A percentile compares a stretch with the other conserved stretches of the same genome.
These are phyloP conservation scores for Wickerhamiella siamensis DNA, from an alignment of 805 yeast species.

Conservation along the genomic window DNA sequence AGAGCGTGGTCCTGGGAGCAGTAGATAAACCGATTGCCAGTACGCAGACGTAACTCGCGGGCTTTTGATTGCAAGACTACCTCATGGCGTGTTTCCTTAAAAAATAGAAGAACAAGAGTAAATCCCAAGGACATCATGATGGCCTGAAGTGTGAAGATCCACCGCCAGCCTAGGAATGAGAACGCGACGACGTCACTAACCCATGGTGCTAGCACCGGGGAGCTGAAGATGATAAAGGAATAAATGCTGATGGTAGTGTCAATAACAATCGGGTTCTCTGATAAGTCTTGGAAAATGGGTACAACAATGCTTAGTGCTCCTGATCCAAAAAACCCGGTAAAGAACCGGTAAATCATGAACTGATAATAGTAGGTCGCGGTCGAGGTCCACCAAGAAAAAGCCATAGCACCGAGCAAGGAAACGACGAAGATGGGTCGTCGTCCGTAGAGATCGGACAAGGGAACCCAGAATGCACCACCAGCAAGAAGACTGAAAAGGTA, in stretches of 20 bases:
- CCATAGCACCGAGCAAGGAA: constrained; percentile 17
- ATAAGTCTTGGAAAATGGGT: background rate
- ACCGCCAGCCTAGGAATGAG: constrained; percentile 51
- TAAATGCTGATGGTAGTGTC: constrained; percentile 13
- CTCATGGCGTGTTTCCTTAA: constrained; percentile 24
- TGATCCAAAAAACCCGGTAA: background rate
- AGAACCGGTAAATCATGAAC: background rate
- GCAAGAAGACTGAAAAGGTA: constrained; percentile 53
- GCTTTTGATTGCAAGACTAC: constrained; percentile 32
- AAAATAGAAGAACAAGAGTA: constrained; percentile 25
- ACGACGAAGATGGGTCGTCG: constrained; percentile 36
- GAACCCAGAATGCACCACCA: constrained; percentile 57
- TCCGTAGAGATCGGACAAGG: constrained; percentile 37
- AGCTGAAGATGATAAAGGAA: constrained; percentile 9
- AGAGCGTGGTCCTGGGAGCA: constrained; percentile 34
- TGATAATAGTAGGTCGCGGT: background rate
- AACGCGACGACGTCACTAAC: constrained; percentile 49
- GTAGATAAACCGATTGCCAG: constrained; percentile 38
- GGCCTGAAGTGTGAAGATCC: constrained; percentile 38
- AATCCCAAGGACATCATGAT: constrained; percentile 25
- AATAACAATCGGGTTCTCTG: constrained; percentile 5
- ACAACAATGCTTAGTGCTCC: background rate
- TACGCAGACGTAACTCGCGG: constrained; percentile 29
- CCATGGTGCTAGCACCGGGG: constrained; percentile 19
- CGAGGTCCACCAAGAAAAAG: background rate